Conservation (phyloP, 352 stramenopile genomes). For the Globisporangium polare region DNA sequence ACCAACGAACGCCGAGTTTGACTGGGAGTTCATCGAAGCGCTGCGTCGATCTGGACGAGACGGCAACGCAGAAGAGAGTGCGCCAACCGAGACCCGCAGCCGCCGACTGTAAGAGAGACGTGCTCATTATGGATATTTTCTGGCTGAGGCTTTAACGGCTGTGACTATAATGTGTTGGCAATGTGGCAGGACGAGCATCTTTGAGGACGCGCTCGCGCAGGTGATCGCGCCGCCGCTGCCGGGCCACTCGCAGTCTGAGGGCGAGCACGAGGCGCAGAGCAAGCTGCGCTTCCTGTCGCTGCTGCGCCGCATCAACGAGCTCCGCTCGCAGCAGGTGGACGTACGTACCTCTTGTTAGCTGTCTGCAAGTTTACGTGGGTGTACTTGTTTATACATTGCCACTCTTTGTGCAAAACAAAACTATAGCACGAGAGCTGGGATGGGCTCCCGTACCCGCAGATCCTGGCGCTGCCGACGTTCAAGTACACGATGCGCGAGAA, state of each 20-base stretch:
- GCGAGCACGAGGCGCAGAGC: slow-evolving; percentile 38
- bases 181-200: slow-evolving; percentile 11
- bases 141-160: neutral
- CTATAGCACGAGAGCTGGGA: slow-evolving; percentile 61
- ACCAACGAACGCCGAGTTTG: slow-evolving; percentile 38
- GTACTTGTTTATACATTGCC: neutral
- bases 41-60: slow-evolving; percentile 30
- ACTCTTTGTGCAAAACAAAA: neutral
- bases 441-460: slow-evolving; percentile 79
- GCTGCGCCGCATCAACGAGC: slow-evolving; percentile 76
- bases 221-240: slow-evolving; percentile 24
- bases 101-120: slow-evolving; percentile 2
- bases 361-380: neutral
- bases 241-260: slow-evolving; percentile 10
- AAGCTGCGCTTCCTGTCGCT: slow-evolving; percentile 74
- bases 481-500: slow-evolving; percentile 52
- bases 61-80: neutral
- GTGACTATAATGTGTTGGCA: neutral
- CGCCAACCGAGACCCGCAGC: neutral
- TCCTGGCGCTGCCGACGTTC: slow-evolving; percentile 76
- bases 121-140: neutral
- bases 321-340: slow-evolving; percentile 76
- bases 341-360: slow-evolving; percentile 23
- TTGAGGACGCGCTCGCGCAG: slow-evolving; percentile 17
- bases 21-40: slow-evolving; percentile 59